Base-by-base conservation (phyloP, 179 eudicot genomes). In the Vitellaria paradoxa region DNA sequence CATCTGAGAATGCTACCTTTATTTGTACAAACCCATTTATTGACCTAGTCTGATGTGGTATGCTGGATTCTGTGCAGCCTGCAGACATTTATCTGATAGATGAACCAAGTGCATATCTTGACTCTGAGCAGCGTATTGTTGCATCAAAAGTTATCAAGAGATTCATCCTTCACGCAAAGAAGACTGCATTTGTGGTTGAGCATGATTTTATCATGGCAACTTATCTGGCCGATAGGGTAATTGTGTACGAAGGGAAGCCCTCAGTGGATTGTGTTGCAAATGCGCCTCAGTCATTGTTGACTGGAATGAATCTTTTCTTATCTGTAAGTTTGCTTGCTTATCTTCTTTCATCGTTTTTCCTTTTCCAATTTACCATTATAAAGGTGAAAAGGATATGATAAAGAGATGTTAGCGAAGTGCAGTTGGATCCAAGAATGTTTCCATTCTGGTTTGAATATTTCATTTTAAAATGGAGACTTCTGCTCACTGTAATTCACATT, bases 131-230 rank as follows among this genome's bases (percentile, higher is more conserved):
- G 84, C 98, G 99, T 87, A 93, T 95, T 76, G 97, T 95, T 57
- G 98, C 99, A 70, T 93, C 99, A 4, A 95, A 93, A 85, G 99
- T 93, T 75, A 93, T 95, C 59, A 95, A 95, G 88, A 90, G 99
- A 81, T 95, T 93, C 78, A 91, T 95, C 72, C 92, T 95, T 23
- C 98, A 93, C 77, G 98, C 96, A 21, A 95, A 95, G 86, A 95
- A 95, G 90, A 95, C 99, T 26, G 99, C 99, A 49, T 95, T 95
- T 85, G 87, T 95, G 71, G 99, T 93, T 40, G 99, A 95, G 82
- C 99, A 95, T 73, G 99, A 95, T 81, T 95, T 95, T 70, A 95
- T 95, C 2, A 95, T 95, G 99, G 98, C 99, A 75, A 95, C 98
- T 60, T 95, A 95, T 82, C 82, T 95, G 83, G 99, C 98, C 8